These are phyloP conservation scores for Dinochytrium kinnereticum DNA, from an alignment of 371 early-diverging fungal genomes.

Conservation along the genomic window DNA sequence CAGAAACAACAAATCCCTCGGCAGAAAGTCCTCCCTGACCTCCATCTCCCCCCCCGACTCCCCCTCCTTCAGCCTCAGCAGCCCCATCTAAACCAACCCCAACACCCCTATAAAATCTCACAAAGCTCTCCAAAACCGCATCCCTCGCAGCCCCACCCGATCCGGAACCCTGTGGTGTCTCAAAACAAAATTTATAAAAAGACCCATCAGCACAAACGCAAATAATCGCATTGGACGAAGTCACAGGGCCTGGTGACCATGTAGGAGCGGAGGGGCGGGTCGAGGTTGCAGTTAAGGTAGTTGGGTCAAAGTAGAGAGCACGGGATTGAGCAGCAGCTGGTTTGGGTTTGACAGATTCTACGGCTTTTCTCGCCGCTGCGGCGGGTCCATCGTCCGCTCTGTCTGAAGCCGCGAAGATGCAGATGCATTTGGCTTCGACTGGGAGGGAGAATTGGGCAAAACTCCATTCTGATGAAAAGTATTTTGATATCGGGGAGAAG, in stretches of 20 bases:
- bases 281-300: neutral
- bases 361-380: conserved; percentile 50
- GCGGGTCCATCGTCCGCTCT: conserved; percentile 46
- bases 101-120: conserved; percentile 50
- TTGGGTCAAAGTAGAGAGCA: conserved; percentile 10
- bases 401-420: conserved; percentile 70
- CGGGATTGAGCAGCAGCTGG: neutral
- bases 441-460: conserved; percentile 88
- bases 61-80: neutral
- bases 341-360: neutral
- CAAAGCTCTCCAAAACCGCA: conserved; percentile 65
- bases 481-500: conserved; percentile 91
- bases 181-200: conserved; percentile 81
- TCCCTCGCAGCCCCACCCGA: conserved; percentile 53
- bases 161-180: conserved; percentile 70
- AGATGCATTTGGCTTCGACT: conserved; percentile 77
- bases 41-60: neutral
- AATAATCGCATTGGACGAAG: conserved; percentile 16
- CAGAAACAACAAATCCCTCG: conserved; percentile 3
- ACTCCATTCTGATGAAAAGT: conserved; percentile 93
- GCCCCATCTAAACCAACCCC: neutral
- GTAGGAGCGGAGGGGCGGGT: neutral
- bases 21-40: neutral
- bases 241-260: conserved; percentile 11
- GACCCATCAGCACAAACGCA: conserved; percentile 85